phyloP scores from a whole-genome alignment of 257 asterid genomes.

The Lithospermum erythrorhizon region DNA sequence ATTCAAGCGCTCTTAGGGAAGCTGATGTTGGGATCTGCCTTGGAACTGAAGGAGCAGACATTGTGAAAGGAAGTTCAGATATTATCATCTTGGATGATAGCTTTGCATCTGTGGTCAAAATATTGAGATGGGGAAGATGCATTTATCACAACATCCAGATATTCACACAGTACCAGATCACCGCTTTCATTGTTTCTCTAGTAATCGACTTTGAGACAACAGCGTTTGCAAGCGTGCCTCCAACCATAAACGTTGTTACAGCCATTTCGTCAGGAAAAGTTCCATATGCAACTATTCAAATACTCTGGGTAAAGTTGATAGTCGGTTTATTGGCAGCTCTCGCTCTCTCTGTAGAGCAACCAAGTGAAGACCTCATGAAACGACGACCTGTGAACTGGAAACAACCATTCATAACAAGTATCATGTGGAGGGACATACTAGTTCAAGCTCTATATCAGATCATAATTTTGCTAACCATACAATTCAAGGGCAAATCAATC shows the following conservation, averaged over 20 bases:
- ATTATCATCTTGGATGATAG: neutral
- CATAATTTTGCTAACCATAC: neutral
- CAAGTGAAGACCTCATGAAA: neutral
- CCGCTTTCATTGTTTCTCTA: neutral
- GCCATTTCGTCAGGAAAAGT: neutral
- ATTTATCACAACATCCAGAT: neutral
- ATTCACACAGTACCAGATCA: neutral
- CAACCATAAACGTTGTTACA: neutral
- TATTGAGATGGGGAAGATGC: conserved; percentile 3
- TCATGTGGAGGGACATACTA: neutral
- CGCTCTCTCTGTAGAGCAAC: neutral
- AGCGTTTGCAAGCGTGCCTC: neutral
- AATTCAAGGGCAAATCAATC: neutral
- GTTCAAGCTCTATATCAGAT: conserved; percentile 3
- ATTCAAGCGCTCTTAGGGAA: neutral
- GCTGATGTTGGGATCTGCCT: neutral
- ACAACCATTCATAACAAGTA: neutral
- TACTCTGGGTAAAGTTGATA: conserved; percentile 1
- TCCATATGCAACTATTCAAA: conserved; percentile 1
- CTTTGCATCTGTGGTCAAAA: neutral
- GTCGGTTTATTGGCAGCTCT: neutral
- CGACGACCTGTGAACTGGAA: neutral
- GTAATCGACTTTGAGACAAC: conserved; percentile 1
- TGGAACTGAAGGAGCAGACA: conserved; percentile 2
- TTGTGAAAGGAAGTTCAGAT: conserved; percentile 3